A percentile compares a stretch with the other conserved stretches of the same genome.
Evolutionary conservation across 257 asterid genomes (phyloP).

Genomic region (Solanum etuberosum): DNA sequence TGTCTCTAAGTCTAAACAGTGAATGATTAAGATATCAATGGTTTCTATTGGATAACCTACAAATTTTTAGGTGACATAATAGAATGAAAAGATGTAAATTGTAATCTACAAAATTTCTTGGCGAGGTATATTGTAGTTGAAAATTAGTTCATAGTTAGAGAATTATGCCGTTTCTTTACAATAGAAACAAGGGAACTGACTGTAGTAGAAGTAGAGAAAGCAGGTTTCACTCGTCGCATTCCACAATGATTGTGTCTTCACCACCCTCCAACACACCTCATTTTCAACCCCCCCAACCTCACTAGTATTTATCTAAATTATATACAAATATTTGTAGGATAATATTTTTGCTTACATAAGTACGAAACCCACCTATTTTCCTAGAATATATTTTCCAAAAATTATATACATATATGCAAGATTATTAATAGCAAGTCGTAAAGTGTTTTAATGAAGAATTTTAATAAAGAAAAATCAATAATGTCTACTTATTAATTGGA

Average conservation of each 20-base stretch:
- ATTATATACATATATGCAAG: not conserved
- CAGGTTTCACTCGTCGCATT: not conserved
- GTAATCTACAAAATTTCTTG: not conserved
- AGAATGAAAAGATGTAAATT: not conserved
- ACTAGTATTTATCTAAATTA: not conserved
- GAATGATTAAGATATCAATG: not conserved
- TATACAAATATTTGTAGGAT: not conserved
- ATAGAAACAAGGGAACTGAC: not conserved
- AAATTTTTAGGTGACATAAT: not conserved
- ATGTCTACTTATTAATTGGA: not conserved
- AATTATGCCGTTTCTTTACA: not conserved
- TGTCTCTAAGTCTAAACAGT: not conserved
- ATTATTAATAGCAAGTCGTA: not conserved
- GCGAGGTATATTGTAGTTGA: not conserved
- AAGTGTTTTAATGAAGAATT: not conserved
- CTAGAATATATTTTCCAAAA: no score
- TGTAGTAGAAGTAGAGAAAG: not conserved
- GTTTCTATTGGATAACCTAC: not conserved
- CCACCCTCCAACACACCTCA: not conserved
- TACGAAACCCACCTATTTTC: not conserved
- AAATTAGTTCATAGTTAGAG: not conserved
- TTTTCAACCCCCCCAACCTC: not conserved
- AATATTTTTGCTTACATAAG: not conserved
- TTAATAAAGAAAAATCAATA: no score
- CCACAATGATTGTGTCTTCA: not conserved